A percentile compares a stretch with the other conserved stretches of the same genome.
These are phyloP conservation scores for Stereum hirsutum DNA, from an alignment of 1,284 basidiomycete species.

Conservation along the genomic window DNA sequence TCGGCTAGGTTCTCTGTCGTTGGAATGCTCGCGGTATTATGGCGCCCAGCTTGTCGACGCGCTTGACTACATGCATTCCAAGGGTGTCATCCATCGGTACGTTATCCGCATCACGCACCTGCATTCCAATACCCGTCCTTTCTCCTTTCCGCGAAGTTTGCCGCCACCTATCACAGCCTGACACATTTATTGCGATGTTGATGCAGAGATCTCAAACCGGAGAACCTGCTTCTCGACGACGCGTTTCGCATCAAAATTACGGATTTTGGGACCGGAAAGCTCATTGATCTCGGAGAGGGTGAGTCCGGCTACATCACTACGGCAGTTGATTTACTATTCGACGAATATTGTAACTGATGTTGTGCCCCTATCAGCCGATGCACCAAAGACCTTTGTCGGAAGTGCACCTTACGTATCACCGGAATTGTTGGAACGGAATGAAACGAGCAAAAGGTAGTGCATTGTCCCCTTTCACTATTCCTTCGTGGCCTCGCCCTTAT, in stretches of 20 bases:
- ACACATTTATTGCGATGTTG: conserved; percentile 1
- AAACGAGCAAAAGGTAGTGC: conserved; percentile 57
- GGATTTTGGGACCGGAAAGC: conserved; percentile 95
- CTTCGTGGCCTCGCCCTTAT: neutral
- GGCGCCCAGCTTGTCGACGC: conserved; percentile 85
- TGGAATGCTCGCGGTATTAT: conserved; percentile 72
- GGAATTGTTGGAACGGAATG: conserved; percentile 76
- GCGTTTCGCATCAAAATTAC: conserved; percentile 88
- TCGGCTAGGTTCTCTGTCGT: conserved; percentile 73
- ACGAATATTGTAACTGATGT: conserved; percentile 10
- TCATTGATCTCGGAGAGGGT: conserved; percentile 54
- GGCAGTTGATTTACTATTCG: conserved; percentile 9
- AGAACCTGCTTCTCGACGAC: conserved; percentile 85
- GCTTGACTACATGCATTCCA: conserved; percentile 82
- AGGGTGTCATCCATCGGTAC: conserved; percentile 81
- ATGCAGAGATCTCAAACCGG: conserved; percentile 78
- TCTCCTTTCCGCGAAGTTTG: no score
- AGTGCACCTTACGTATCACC: conserved; percentile 96
- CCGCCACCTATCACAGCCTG: conserved; percentile 5
- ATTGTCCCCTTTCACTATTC: neutral
- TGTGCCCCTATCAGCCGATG: conserved; percentile 26
- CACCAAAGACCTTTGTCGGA: conserved; percentile 82
- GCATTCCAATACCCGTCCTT: no score
- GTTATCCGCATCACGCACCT: no score
- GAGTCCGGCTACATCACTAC: no score